These are phyloP conservation scores for Wickerhamomyces subpelliculosus DNA, from an alignment of 805 yeast species.

Conservation along the genomic window DNA sequence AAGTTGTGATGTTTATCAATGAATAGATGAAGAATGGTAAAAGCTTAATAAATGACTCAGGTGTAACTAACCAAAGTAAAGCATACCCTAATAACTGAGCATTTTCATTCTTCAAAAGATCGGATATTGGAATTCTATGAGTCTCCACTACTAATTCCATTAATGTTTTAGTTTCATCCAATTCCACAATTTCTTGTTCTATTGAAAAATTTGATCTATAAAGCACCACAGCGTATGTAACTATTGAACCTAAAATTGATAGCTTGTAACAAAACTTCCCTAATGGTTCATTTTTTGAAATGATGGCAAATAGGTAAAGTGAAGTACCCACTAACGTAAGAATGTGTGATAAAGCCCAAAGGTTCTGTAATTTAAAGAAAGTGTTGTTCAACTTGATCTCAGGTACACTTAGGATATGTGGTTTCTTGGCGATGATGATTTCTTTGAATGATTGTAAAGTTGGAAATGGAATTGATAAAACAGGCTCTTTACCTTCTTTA, in stretches of 20 bases:
- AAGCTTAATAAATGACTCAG: constrained; percentile 26
- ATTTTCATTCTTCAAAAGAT: constrained; percentile 33
- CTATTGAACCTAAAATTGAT: constrained; percentile 12
- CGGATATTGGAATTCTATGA: constrained; percentile 23
- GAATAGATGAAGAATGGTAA: constrained; percentile 36
- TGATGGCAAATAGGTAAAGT: constrained; percentile 4
- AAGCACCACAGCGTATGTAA: constrained; percentile 20
- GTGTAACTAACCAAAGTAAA: constrained; percentile 31
- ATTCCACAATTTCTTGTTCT: constrained; percentile 5
- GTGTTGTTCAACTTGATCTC: background rate
- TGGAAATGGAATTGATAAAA: too few relatives aligned
- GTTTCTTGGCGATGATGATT: too few relatives aligned
- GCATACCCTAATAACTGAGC: constrained; percentile 31
- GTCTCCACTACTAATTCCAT: constrained; percentile 5
- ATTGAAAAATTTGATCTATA: constrained; percentile 9
- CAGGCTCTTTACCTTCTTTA: too few relatives aligned
- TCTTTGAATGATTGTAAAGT: too few relatives aligned
- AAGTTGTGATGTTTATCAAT: constrained; percentile 29
- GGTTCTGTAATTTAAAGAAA: background rate
- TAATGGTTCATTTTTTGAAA: background rate
- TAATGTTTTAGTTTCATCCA: constrained; percentile 10
- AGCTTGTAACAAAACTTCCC: constrained; percentile 9
- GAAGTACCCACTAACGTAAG: constrained; percentile 14
- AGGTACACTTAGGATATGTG: too few relatives aligned
- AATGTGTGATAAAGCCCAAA: constrained; percentile 12